Evolutionary conservation across 306 rosid genomes (phyloP), one percentile per base, ranked within the genome.

Genomic region (Biancaea sappan): DNA sequence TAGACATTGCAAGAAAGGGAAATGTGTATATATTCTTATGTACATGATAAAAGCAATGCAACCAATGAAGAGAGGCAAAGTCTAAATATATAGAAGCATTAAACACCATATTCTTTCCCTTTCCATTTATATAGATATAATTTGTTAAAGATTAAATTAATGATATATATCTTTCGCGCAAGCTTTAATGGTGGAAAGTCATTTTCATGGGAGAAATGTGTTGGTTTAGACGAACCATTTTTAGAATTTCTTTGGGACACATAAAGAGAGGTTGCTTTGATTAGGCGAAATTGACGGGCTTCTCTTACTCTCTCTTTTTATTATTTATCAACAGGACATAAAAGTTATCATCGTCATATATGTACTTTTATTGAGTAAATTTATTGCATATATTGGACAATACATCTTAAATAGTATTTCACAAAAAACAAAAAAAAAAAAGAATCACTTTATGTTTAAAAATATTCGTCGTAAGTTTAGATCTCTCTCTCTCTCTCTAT

Each of bases 261-360:
- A 73, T 73, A 72, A 66, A 47, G 61, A 69, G 35, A 53, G 59
- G 46, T 71, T 80, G 78, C 71, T 74, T 76, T 75, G 79, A 86
- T 82, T 81, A 56, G 88, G 87, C 87, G 75, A 76, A 86, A 78
- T 82, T 82, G 85, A 80, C 81, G 77, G 84, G 72, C 77, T 78
- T 73, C 72, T 48, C 81, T 59, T 73, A 77, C 80, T 70, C 34
- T 43, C 38, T 79, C 34, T 64, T 66, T 74, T 85, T 82, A 82
- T 77, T 73, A 67, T 35, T 67, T 62, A 25, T 78, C 86, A 87
- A 82, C 72, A 78, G 32, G 84, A 84, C 86, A 79, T 80, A 67
- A 48, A 87, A 80, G 85, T 69, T 59, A 72, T 73, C 54, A 48
- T 18, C 0, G 18, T 48, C 54, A 15, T 14, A n/a, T 11, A 41